Evolutionary conservation across 176 grass and related monocot genomes (phyloP).

Genomic region (Alloteropsis semialata): DNA sequence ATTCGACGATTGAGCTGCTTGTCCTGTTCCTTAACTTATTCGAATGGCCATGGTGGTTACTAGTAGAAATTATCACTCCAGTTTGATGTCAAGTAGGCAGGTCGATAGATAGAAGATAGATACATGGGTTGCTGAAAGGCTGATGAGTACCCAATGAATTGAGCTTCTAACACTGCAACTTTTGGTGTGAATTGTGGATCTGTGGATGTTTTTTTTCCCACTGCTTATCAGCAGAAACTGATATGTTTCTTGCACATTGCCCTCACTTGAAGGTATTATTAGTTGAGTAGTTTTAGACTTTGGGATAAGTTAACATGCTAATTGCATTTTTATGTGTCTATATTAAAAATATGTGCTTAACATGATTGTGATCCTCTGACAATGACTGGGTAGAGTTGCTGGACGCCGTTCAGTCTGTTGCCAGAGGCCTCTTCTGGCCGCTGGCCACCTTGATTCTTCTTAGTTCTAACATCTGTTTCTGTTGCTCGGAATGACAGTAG

Average conservation of each 20-base stretch:
- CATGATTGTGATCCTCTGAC: background rate
- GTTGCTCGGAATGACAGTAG: background rate
- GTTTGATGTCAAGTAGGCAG: conserved; percentile 4
- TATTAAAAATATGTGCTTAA: too few species aligned
- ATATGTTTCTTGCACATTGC: background rate
- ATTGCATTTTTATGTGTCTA: too few species aligned
- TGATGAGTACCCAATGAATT: background rate
- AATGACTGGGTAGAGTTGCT: background rate
- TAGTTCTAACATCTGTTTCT: background rate
- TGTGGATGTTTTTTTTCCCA: conserved; percentile 1
- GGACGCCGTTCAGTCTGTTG: background rate
- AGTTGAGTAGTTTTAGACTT: background rate
- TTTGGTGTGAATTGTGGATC: conserved; percentile 18
- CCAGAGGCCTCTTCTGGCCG: background rate
- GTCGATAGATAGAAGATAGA: background rate
- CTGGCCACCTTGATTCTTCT: background rate
- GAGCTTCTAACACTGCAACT: background rate
- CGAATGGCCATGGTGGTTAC: background rate
- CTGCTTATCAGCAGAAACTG: background rate
- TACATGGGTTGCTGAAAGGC: background rate
- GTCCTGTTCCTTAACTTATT: background rate
- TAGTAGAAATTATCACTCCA: background rate
- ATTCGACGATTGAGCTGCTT: conserved; percentile 25
- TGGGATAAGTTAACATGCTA: background rate
- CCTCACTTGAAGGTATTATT: background rate